Conservation (phyloP, 768 basidiomycete genomes). For the Cytidiella melzeri region DNA sequence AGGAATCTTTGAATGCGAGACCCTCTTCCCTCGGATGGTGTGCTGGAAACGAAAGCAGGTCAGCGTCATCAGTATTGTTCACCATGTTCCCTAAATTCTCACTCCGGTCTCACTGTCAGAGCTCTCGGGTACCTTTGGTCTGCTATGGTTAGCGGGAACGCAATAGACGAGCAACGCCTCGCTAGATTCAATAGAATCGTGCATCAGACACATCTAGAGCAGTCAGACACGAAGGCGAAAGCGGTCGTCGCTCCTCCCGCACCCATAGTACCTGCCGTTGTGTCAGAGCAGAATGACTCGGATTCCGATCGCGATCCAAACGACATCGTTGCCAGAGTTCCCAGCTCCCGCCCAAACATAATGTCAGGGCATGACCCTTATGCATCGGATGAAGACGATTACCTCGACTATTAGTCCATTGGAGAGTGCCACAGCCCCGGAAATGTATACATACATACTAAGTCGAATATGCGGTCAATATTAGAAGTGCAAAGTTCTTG, state of each 20-base stretch:
- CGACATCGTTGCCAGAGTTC: neutral
- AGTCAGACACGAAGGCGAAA: slow-evolving; percentile 1
- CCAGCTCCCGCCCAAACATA: neutral
- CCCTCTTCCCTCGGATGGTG: slow-evolving; percentile 13
- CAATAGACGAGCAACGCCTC: slow-evolving; percentile 21
- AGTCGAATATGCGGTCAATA: too few species aligned
- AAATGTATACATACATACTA: too few species aligned
- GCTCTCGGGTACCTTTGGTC: slow-evolving; percentile 19
- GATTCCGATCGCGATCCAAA: slow-evolving; percentile 13
- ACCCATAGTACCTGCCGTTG: neutral
- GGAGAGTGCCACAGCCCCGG: too few species aligned
- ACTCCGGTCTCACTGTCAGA: too few species aligned
- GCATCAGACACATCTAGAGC: neutral
- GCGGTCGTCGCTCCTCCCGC: neutral
- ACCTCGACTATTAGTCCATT: neutral
- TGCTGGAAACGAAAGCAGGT: slow-evolving; percentile 25
- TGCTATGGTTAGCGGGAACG: slow-evolving; percentile 14
- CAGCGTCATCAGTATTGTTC: neutral
- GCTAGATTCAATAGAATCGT: neutral
- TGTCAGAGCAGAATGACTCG: slow-evolving; percentile 7
- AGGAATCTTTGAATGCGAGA: neutral
- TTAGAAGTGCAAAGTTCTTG: too few species aligned
- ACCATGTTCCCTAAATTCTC: too few species aligned
- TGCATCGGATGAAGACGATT: slow-evolving; percentile 6
- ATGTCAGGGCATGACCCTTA: neutral